Conservation (phyloP, 345 rosid species). For the Cardamine resedifolia region DNA sequence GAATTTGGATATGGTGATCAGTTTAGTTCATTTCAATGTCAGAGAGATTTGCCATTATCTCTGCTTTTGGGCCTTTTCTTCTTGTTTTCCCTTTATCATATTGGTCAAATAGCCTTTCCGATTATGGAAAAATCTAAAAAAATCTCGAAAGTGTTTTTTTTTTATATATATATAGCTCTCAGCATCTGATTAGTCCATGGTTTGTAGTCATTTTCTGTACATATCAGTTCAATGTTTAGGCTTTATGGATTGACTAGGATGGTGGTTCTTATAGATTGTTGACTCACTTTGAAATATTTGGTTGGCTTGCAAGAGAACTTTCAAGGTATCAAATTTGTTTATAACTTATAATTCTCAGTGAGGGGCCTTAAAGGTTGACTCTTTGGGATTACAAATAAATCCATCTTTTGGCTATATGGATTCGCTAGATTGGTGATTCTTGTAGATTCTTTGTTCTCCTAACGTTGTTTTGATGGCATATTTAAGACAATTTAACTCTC, state of each 20-base stretch:
- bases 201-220: constrained; percentile 15
- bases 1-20: not conserved
- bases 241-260: not conserved
- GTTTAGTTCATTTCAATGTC: not conserved
- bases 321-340: not conserved
- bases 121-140: not conserved
- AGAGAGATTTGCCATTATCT: constrained; percentile 8
- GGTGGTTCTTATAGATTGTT: constrained; percentile 3
- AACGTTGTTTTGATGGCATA: not conserved
- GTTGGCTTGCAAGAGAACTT: constrained; percentile 1
- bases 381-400: not conserved
- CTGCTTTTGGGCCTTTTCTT: not conserved
- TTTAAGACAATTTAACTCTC: not conserved
- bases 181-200: not conserved
- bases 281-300: constrained; percentile 18
- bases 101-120: constrained; percentile 4
- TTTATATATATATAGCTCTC: not conserved
- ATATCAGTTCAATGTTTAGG: not conserved
- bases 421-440: not conserved
- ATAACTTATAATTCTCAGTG: too few relatives aligned
- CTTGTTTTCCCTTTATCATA: not conserved
- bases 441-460: not conserved
- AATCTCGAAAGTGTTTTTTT: too few relatives aligned
- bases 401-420: not conserved
- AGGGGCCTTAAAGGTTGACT: constrained; percentile 8